Percentiles rank a stretch among this genome's conserved stretches.
Conservation (phyloP, 2,329 filamentous ascomycete genomes). For the Scedosporium minutisporum region DNA sequence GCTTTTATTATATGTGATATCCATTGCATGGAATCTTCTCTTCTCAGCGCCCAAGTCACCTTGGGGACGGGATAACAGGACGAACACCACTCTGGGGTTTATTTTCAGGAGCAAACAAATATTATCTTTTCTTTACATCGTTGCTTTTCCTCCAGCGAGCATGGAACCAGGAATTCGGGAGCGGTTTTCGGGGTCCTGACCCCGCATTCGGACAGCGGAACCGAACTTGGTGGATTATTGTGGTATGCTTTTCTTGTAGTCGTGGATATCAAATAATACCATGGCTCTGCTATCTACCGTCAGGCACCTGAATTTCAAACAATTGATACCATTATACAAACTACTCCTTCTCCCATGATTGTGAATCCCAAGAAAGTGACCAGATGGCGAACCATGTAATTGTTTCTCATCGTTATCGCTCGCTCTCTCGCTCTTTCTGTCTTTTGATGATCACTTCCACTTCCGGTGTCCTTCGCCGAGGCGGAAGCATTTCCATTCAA, state of each 20-base stretch:
- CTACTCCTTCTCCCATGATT: neutral
- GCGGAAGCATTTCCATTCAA: neutral
- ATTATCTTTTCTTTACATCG: neutral
- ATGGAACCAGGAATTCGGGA: neutral
- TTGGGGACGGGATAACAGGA: neutral
- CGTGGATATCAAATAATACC: neutral
- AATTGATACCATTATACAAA: neutral
- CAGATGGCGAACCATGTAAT: no score
- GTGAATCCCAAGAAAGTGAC: no score
- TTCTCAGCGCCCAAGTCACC: neutral
- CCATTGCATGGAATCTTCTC: slow-evolving; percentile 1
- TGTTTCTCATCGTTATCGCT: no score
- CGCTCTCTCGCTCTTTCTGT: no score
- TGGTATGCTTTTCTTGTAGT: neutral
- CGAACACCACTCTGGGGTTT: slow-evolving; percentile 3
- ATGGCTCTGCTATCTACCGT: neutral
- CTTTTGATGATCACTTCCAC: neutral
- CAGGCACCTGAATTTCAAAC: neutral
- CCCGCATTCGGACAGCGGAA: slow-evolving; percentile 3
- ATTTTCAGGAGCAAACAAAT: neutral
- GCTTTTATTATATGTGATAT: neutral
- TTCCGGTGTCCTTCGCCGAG: neutral
- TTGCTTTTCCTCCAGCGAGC: neutral
- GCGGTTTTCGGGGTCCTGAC: neutral
- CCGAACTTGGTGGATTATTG: neutral